Evolutionary conservation across 306 rosid genomes (phyloP).

Genomic region (Prunus padus): DNA sequence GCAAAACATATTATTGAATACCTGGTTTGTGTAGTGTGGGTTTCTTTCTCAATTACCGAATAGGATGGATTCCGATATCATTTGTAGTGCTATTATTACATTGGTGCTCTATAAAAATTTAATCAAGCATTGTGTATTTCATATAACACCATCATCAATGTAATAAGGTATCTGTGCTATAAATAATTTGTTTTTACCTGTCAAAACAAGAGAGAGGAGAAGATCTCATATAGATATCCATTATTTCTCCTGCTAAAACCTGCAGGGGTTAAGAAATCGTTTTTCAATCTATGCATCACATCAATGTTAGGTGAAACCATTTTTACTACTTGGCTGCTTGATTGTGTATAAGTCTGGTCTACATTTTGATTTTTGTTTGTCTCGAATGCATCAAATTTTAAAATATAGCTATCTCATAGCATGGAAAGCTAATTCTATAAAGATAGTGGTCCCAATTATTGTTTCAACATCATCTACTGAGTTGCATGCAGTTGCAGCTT

Average conservation of each 20-base stretch:
- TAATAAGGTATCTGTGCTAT: background rate
- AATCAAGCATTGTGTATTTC: background rate
- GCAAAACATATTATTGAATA: background rate
- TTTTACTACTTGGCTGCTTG: background rate
- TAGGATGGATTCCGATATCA: background rate
- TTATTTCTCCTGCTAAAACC: background rate
- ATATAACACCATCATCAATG: background rate
- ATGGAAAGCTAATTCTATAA: too few relatives aligned
- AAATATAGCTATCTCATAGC: background rate
- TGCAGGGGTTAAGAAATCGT: background rate
- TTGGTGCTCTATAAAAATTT: background rate
- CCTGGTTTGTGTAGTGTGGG: background rate
- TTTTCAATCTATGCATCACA: background rate
- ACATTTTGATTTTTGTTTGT: background rate
- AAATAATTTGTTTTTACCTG: background rate
- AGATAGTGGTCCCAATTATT: background rate
- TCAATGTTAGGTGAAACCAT: background rate
- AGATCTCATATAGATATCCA: background rate
- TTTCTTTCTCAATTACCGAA: slow-evolving; percentile 6
- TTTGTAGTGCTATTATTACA: slow-evolving; percentile 1
- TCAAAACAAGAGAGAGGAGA: background rate
- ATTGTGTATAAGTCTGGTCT: background rate
- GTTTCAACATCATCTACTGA: background rate
- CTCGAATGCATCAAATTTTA: background rate
- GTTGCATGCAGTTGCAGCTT: background rate